phyloP scores from a whole-genome alignment of 106 monocot species.

The Agapanthus africanus region DNA sequence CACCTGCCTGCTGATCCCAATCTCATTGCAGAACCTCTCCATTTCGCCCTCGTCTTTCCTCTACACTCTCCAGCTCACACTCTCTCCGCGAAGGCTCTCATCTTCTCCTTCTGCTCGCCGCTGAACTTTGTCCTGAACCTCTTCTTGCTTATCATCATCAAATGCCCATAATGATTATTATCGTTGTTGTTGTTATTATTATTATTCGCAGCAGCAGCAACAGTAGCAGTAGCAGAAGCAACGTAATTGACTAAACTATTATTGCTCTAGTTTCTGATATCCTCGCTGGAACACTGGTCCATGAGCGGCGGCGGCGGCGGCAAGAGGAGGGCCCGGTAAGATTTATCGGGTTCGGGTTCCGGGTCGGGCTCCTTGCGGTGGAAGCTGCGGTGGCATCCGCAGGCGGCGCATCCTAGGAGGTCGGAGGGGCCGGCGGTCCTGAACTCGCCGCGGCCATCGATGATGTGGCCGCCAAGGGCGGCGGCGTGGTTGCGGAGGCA shows the following conservation, averaged over 20 bases:
- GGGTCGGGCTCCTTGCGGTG: conserved; percentile 35
- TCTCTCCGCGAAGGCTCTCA: conserved; percentile 31
- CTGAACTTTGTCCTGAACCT: conserved; percentile 46
- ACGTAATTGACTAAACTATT: too few relatives aligned
- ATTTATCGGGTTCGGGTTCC: background rate
- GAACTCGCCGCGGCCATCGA: conserved; percentile 64
- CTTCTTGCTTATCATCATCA: too few relatives aligned
- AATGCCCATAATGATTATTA: too few relatives aligned
- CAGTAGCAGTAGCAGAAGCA: too few relatives aligned
- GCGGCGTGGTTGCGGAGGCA: conserved; percentile 58
- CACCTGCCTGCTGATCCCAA: conserved; percentile 32
- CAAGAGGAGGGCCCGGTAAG: too few relatives aligned
- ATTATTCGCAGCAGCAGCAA: too few relatives aligned
- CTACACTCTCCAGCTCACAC: conserved; percentile 44
- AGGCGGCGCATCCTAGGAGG: conserved; percentile 59
- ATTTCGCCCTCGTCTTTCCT: conserved; percentile 29
- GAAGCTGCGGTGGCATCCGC: conserved; percentile 84
- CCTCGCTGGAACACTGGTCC: too few relatives aligned
- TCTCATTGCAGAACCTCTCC: conserved; percentile 31
- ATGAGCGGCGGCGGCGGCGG: too few relatives aligned
- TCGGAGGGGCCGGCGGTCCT: conserved; percentile 24
- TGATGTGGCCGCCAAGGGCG: conserved; percentile 40
- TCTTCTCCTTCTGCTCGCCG: conserved; percentile 39
- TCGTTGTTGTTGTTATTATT: too few relatives aligned
- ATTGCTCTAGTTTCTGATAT: too few relatives aligned